Base-by-base conservation (phyloP, 2,329 filamentous ascomycete species). In the Aspergillus amoenus region DNA sequence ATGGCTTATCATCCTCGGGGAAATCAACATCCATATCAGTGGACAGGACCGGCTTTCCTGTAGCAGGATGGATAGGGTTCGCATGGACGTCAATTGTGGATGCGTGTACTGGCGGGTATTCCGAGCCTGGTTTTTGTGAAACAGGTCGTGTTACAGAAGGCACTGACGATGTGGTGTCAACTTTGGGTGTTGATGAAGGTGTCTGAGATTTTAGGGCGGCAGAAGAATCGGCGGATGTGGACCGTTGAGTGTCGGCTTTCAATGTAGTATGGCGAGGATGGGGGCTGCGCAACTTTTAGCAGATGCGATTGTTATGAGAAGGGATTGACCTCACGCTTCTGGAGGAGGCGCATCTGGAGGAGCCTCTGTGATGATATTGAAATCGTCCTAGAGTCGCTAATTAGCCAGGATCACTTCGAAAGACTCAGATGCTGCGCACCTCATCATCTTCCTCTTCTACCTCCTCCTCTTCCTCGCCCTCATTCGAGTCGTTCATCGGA, bases 81-180 rank as follows among this genome's bases (percentile, higher is more conserved):
- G 83, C 88, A 72, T 95, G 86, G 53, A 97, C 84, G 69, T 97
- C 90, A 61, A 97, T 84, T 48, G 86, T 93, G 12, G 92, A 96
- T 57, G 88, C 93, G 41, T 81, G 82, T 30, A 84, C 74, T 40
- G 82, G 88, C 78, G 73, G 91, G 78, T 72, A 94, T 79, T 65
- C 87, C 77, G 84, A 84, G 49, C 85, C 83, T 60, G 79, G 74
- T 77, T 82, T 74, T 77, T 84, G 70, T 41, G 70, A 67, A 58
- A 66, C 68, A 57, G 74, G 74, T 60, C 69, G 74, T 52, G 73
- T 69, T 34, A 67, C 66, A 34, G 63, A 68, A 32, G 69, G 62
- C 15, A 69, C 66, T 21, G 70, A 68, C 27, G 69, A 69, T 40
- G 66, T 64, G 45, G 69, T 65, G 48, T 74, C 73, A 41, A 65